Evolutionary conservation across 164 flowering plant genomes (phyloP).

Genomic region (Tinospora cordifolia): DNA sequence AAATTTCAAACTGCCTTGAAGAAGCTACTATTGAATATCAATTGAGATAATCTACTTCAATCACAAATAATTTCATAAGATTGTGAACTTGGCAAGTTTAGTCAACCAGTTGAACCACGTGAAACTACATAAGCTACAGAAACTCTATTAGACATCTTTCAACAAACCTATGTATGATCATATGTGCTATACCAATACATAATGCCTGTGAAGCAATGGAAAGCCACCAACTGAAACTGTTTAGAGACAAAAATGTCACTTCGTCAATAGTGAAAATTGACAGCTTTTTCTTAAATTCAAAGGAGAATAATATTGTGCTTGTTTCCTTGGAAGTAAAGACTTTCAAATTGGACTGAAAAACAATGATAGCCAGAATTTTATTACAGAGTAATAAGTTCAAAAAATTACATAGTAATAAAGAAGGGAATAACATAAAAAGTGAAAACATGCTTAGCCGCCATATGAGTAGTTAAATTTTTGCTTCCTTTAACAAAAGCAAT

Average conservation of each 20-base stretch:
- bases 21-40: neutral
- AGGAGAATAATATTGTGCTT: neutral
- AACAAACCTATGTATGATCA: neutral
- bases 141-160: neutral
- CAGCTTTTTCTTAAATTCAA: neutral
- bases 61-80: neutral
- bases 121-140: neutral
- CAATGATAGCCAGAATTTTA: neutral
- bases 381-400: neutral
- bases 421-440: no score
- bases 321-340: neutral
- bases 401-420: no score
- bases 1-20: neutral
- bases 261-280: neutral
- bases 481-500: no score
- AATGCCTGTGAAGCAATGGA: neutral
- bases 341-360: neutral
- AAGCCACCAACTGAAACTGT: neutral
- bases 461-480: no score
- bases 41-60: neutral
- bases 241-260: neutral
- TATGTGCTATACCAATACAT: neutral
- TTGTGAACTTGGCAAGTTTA: neutral
- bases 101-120: neutral
- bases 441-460: no score